Evolutionary conservation across 805 yeast species (phyloP), one percentile per base, ranked within the genome.

Genomic region (Metschnikowia baotianmanensis): DNA sequence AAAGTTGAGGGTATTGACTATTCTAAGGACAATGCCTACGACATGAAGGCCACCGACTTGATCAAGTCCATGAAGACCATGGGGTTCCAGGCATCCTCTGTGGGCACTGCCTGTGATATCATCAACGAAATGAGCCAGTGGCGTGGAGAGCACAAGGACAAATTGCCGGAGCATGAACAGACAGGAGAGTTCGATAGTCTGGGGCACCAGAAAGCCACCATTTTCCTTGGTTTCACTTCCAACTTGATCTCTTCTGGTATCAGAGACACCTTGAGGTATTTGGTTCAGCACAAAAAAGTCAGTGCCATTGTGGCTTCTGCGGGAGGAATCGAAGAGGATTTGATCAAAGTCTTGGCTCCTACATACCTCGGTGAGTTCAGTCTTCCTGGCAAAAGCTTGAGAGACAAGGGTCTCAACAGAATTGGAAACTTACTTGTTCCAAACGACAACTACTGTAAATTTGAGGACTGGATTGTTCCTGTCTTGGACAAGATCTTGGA

Each of bases 401-500:
- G 99, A 64, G 96, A 88, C 36, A 83, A 89, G 63, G 99, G 99
- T 48, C 82, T 93, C 84, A 93, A 93, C 72, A 83, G 99, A 67
- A 93, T 95, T 56, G 99, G 99, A 48, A 95, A 93, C 63, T 74
- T 93, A 62, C 74, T 93, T 53, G 98, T 93, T 38, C 99, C 99
- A 42, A 93, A 93, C 62, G 99, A 93, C 63, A 93, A 93, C 70
- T 93, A 93, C 71, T 91, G 98, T 71, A 82, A 80, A 59, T 93
- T 93, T 59, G 99, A 93, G 67, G 99, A 95, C 63, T 93, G 99
- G 99, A 86, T 95, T 52, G 95, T 93, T 24, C 99, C 99, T 25
- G 77, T 93, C 41, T 74, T 93, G 57, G 96, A 89, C 58, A 78
- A 71, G 33, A 80, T 90, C 80, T 73, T 90, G 41, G 85, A 84